Evolutionary conservation across 164 flowering plant genomes (phyloP), one percentile per base, ranked within the genome.

Genomic region (Amborella trichopoda): DNA sequence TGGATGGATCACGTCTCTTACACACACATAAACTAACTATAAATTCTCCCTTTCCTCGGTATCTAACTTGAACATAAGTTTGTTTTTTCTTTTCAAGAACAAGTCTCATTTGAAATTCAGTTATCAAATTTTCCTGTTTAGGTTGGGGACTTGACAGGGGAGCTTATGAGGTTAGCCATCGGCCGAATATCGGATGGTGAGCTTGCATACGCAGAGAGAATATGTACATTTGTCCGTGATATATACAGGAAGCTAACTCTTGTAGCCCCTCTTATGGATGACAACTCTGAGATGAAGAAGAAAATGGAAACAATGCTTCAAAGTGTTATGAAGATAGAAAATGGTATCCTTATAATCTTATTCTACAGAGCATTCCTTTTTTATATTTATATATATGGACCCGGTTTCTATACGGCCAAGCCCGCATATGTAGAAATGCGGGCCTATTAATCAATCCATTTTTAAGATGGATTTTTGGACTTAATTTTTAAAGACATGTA

Each of bases 271-370:
- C 17, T 40, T 27, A 81, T 90, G 91, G 95, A 90, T 62, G 94
- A 83, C 17, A 64, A 55, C 59, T 47, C 53, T 56, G 98, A 90
- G 48, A 86, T 90, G 93, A 77, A 78, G 67, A 58, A 58, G 43
- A 90, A 90, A 76, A 90, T 90, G 98, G 98, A 90, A 21, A 61
- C 60, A 30, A 86, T 90, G 98, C 98, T 83, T 41, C 96, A 83
- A 66, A 90, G 98, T 49, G 76, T 81, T 10, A 55, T 81, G 58
- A 90, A 90, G 67, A 87, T 90, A 64, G 98, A 90, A 64, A 90
- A 83, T 58, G 95, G 97, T 90, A 79, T n/a, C n/a, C n/a, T n/a
- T n/a, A n/a, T n/a, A n/a, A n/a, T n/a, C n/a, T n/a, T n/a, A n/a
- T n/a, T n/a, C n/a, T n/a, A n/a, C n/a, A n/a, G n/a, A n/a, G n/a